A percentile compares a stretch with the other conserved stretches of the same genome.
Conservation (phyloP, 129 eudicot genomes). For the Lactuca saligna region DNA sequence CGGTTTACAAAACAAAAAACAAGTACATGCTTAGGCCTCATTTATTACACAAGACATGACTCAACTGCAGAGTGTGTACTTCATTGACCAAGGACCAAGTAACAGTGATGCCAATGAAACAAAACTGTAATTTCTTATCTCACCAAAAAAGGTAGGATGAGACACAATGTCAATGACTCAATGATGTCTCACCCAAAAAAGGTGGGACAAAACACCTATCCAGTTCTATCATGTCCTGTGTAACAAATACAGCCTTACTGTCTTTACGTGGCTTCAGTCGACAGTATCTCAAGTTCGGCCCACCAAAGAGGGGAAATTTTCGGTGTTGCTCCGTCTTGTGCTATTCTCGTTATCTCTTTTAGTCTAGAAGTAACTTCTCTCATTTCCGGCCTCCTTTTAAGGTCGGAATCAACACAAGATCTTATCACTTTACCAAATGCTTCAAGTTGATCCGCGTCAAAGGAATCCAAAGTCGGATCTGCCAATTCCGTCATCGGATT, state of each 20-base stretch:
- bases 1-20: slow-evolving; percentile 18
- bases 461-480: slow-evolving; percentile 64
- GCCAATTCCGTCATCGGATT: slow-evolving; percentile 50
- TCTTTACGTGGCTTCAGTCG: slow-evolving; percentile 54
- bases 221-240: background rate
- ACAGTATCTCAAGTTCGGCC: slow-evolving; percentile 85
- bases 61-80: background rate
- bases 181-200: background rate
- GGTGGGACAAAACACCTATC: background rate
- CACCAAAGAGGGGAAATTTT: slow-evolving; percentile 93
- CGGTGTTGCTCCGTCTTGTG: slow-evolving; percentile 78
- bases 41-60: background rate
- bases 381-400: slow-evolving; percentile 57
- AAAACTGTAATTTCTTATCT: background rate
- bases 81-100: no score
- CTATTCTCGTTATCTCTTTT: slow-evolving; percentile 74
- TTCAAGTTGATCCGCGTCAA: slow-evolving; percentile 54
- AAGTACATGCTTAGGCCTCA: slow-evolving; percentile 14
- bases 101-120: background rate
- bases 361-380: slow-evolving; percentile 50
- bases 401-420: slow-evolving; percentile 49
- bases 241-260: background rate
- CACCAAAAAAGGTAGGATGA: background rate
- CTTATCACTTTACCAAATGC: slow-evolving; percentile 49
- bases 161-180: background rate